Base-by-base conservation (phyloP, 169 alveolate genomes). In the Plasmodium knowlesi region DNA sequence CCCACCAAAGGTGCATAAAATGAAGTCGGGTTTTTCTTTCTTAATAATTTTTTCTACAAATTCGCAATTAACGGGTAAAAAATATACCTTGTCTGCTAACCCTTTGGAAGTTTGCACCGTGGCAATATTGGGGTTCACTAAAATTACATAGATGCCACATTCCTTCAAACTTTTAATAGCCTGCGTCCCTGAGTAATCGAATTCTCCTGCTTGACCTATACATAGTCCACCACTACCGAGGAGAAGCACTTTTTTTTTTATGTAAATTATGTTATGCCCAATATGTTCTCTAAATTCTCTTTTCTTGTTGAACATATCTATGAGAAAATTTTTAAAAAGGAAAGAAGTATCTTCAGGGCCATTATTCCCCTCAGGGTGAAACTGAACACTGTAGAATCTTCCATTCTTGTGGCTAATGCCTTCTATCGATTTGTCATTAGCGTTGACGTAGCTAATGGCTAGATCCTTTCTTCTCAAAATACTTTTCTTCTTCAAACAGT, bases 151-250 rank as follows among this genome's bases (percentile, higher is more conserved):
- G 46, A 97, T 95, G 50, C 97, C 98, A 73, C 97, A 88, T 83
- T 97, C 98, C 92, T 96, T 96, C 83, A 97, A 92, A 22, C 98
- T 98, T 95, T 97, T 97, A 43, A 97, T 96, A 25, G 98, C 98
- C 92, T 97, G 99, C 6, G 97, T 92, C 34, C 99, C 99, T 28
- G 98, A 96, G 96, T 97, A 97, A 92, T 97, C 99, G 80, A 97
- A 97, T 86, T 97, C 99, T 0, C 99, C 99, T 2, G 99, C 99
- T 83, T 97, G 99, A 22, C 99, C 99, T 41, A 97, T 97, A 82
- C 98, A 95, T 30, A 97, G 93, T 14, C 98, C 98, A 30, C 98
- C 98, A 19, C 97, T 94, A n/a, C 98, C 96, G 34, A 96, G 83
- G 50, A 96, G 95, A 67, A 96, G 91, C 22, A 96, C 97, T 72